Evolutionary conservation across 2,329 filamentous ascomycete species (phyloP), one percentile per base, ranked within the genome.

Genomic region (Tothia fuscella): DNA sequence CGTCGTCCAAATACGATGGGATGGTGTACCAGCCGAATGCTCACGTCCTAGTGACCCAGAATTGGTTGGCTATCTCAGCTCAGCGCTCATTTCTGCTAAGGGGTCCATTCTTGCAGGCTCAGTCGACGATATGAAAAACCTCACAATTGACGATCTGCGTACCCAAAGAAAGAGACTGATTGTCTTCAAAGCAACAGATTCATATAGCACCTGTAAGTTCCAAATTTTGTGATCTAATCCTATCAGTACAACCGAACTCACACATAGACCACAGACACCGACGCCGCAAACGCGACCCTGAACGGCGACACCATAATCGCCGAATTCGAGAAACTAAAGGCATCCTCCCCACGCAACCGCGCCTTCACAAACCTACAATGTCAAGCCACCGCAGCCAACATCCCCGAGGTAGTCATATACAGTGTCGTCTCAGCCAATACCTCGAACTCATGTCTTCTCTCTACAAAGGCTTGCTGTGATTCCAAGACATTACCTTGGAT

Each of bases 301-400:
- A 50, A 49, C 0, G 57, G 57, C 6, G 52, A 51, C 14, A 47
- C 47, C 7, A 60, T 60, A 33, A 51, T 60, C 53, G 30, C 44
- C 58, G 2, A 38, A 46, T 1, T 36, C 47, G 3, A 55, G 57
- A 38, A 38, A 17, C 20, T 38, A 6, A 16, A 6, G 10, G 16
- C 34, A 10, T 9, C 6, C 6, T 6, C 19, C 6, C 6, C 10
- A 38, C 6, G 19, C 9, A 20, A 20, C 34, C 13, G 24, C 6
- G 10, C 12, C 10, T 47, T 60, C 4, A 52, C 49, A 2, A 38
- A 57, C 20, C 39, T 60, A 20, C 68, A 72, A 48, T 71, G 66
- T 42, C 68, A 72, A 54, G 68, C 68, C 2, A 72, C 68, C 3
- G 60, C 67, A n/a, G 65, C 64, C 4, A 68, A 68, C 48, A 66